These are phyloP conservation scores for Hyphochytrium catenoides DNA, from an alignment of 352 stramenopile genomes.

Conservation along the genomic window DNA sequence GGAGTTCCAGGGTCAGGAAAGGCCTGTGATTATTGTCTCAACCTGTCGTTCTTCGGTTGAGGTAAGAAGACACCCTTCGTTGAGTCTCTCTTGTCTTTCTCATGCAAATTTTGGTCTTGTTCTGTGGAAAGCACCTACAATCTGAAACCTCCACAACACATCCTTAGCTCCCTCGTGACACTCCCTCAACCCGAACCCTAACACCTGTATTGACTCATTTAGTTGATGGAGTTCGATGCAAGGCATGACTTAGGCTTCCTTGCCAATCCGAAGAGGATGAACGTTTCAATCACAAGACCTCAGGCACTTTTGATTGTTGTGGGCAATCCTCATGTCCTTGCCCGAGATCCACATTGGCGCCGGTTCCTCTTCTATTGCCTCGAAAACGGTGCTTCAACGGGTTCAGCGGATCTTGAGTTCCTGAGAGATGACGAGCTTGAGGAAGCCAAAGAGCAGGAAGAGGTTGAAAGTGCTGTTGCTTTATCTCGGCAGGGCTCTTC, in stretches of 20 bases:
- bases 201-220: no score
- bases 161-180: slow-evolving; percentile 7
- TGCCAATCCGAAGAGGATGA: slow-evolving; percentile 28
- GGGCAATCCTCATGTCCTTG: slow-evolving; percentile 26
- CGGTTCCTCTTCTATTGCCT: slow-evolving; percentile 6
- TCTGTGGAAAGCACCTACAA: no score
- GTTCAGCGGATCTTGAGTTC: no score
- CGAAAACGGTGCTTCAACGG: neutral
- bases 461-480: no score
- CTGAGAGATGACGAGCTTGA: no score
- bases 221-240: slow-evolving; percentile 15
- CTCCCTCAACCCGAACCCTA: neutral
- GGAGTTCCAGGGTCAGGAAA: slow-evolving; percentile 41
- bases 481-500: no score
- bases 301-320: slow-evolving; percentile 35
- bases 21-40: slow-evolving; percentile 33
- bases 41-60: slow-evolving; percentile 12
- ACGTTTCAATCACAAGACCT: slow-evolving; percentile 39
- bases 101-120: no score
- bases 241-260: slow-evolving; percentile 27
- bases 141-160: no score
- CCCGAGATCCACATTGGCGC: slow-evolving; percentile 13
- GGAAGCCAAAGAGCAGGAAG: no score
- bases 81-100: no score
- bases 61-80: slow-evolving; percentile 9